Conservation (phyloP, 2,329 filamentous ascomycete species). For the Epichloe hybrida region DNA sequence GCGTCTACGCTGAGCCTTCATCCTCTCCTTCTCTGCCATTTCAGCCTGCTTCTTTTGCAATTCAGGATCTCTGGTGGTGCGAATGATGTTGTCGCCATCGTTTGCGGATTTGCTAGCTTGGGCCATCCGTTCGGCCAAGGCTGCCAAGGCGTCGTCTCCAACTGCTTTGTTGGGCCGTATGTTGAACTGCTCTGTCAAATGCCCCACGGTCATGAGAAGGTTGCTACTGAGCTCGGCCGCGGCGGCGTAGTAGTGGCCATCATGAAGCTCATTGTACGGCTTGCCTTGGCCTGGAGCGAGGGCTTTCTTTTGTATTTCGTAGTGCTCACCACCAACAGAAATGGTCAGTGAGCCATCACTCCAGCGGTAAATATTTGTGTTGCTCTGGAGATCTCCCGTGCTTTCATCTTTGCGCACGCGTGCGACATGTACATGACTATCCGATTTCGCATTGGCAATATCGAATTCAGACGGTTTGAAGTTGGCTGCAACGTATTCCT, state of each 20-base stretch:
- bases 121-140: slow-evolving; percentile 53
- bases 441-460: slow-evolving; percentile 36
- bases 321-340: slow-evolving; percentile 62
- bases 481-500: slow-evolving; percentile 49
- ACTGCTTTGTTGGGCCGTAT: slow-evolving; percentile 54
- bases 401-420: slow-evolving; percentile 55
- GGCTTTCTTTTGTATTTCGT: slow-evolving; percentile 57
- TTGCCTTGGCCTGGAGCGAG: slow-evolving; percentile 49
- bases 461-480: slow-evolving; percentile 50
- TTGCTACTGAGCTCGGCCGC: slow-evolving; percentile 56
- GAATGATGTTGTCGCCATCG: slow-evolving; percentile 52
- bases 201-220: slow-evolving; percentile 58
- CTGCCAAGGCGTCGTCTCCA: slow-evolving; percentile 58
- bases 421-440: slow-evolving; percentile 49
- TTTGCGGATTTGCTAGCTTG: slow-evolving; percentile 44
- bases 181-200: slow-evolving; percentile 59
- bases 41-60: slow-evolving; percentile 62
- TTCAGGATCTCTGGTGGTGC: slow-evolving; percentile 61
- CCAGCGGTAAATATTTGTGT: slow-evolving; percentile 63
- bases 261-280: slow-evolving; percentile 51
- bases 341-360: slow-evolving; percentile 67
- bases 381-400: slow-evolving; percentile 57
- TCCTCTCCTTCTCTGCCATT: slow-evolving; percentile 58
- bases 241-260: slow-evolving; percentile 64
- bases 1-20: slow-evolving; percentile 49